Percentiles rank a stretch among this genome's conserved stretches.
These are phyloP conservation scores for Penicillium fimorum DNA, from an alignment of 495 filamentous ascomycete species.

Conservation along the genomic window DNA sequence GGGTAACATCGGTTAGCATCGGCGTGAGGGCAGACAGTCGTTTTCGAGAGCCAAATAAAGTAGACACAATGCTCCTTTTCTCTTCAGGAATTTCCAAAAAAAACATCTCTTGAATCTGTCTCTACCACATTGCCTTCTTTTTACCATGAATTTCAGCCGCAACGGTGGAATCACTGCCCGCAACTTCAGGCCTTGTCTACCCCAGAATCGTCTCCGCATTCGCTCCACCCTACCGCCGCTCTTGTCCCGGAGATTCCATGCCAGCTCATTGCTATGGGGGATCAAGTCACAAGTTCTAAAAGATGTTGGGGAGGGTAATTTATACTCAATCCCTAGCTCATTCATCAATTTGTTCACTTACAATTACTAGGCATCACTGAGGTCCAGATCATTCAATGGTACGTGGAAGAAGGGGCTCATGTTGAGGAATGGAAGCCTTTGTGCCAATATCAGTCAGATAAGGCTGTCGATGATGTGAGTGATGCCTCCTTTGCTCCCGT, in stretches of 20 bases:
- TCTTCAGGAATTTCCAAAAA: slow-evolving; percentile 2
- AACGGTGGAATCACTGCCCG: slow-evolving; percentile 28
- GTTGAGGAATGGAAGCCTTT: slow-evolving; percentile 98
- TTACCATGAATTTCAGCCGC: slow-evolving; percentile 39
- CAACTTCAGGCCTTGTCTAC: slow-evolving; percentile 28
- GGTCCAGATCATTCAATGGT: slow-evolving; percentile 99
- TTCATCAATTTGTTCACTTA: slow-evolving; percentile 17
- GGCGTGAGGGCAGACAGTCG: slow-evolving; percentile 24
- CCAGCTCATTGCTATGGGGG: slow-evolving; percentile 52
- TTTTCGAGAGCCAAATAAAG: slow-evolving; percentile 13
- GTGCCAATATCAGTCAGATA: slow-evolving; percentile 97
- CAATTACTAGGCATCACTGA: slow-evolving; percentile 77
- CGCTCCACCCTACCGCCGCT: slow-evolving; percentile 23
- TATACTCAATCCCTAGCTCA: neutral
- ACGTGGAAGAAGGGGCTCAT: slow-evolving; percentile 90
- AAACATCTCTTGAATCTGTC: slow-evolving; percentile 1
- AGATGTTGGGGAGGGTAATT: slow-evolving; percentile 92
- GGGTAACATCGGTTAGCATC: slow-evolving; percentile 43
- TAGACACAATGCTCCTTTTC: slow-evolving; percentile 17
- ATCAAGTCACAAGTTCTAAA: slow-evolving; percentile 88
- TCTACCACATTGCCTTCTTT: slow-evolving; percentile 1
- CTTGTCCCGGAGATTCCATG: slow-evolving; percentile 56
- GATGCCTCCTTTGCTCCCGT: neutral
- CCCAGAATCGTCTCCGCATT: slow-evolving; percentile 33
- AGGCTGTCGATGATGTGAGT: slow-evolving; percentile 87